Evolutionary conservation across 768 basidiomycete genomes (phyloP).

Genomic region (Hericium coralloides): DNA sequence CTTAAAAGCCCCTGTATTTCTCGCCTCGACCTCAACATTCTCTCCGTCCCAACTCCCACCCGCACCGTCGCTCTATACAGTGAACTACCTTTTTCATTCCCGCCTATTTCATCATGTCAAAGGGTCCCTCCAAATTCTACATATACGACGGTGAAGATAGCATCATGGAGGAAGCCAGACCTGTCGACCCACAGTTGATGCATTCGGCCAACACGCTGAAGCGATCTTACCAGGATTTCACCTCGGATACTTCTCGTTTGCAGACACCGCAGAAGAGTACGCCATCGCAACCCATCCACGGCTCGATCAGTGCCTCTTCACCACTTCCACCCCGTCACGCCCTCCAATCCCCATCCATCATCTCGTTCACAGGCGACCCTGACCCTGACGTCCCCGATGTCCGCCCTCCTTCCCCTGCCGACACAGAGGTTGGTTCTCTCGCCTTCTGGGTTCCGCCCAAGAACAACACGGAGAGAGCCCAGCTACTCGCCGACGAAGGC

Average conservation of each 20-base stretch:
- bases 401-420: neutral
- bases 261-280: no score
- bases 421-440: neutral
- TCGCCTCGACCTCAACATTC: neutral
- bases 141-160: neutral
- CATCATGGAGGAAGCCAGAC: neutral
- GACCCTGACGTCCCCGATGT: neutral
- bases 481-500: slow-evolving; percentile 13
- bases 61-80: neutral
- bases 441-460: neutral
- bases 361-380: neutral
- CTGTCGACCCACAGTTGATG: no score
- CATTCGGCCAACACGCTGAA: neutral
- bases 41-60: neutral
- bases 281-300: neutral
- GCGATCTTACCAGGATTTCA: neutral
- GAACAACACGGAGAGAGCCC: neutral
- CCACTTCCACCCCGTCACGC: neutral
- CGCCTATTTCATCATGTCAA: neutral
- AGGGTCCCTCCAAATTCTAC: neutral
- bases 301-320: neutral
- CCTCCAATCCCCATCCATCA: neutral
- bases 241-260: neutral
- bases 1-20: neutral
- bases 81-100: no score